Conservation (phyloP, 352 stramenopile species). For the Phytopythium vexans region DNA sequence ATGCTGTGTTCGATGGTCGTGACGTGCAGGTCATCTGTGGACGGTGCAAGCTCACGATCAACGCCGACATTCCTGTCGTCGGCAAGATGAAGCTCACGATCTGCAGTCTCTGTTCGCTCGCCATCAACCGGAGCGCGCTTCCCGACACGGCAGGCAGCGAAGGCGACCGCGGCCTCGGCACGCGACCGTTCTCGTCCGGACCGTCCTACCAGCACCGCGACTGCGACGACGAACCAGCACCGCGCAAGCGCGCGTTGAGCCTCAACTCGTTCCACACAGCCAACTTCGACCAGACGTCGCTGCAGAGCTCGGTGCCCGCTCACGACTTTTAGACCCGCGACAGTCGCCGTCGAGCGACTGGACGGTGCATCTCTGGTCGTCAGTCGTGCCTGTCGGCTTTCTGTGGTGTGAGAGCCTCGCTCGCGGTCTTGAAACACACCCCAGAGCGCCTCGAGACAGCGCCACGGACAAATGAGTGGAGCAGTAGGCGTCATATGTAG, state of each 20-base stretch:
- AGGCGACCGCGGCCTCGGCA: constrained; percentile 23
- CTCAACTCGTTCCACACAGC: constrained; percentile 79
- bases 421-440: no score
- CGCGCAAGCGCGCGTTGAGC: constrained; percentile 51
- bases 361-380: no score
- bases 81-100: constrained; percentile 87
- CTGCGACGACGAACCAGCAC: constrained; percentile 18
- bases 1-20: constrained; percentile 1
- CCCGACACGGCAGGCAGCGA: constrained; percentile 43
- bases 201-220: constrained; percentile 21
- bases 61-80: constrained; percentile 78
- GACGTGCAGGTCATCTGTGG: constrained; percentile 53
- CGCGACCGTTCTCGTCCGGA: constrained; percentile 46
- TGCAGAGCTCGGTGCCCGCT: constrained; percentile 38
- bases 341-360: not conserved
- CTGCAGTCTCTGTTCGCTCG: constrained; percentile 71
- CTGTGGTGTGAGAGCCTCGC: no score
- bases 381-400: no score
- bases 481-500: no score
- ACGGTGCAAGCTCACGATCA: constrained; percentile 69
- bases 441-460: no score
- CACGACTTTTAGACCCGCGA: constrained; percentile 52
- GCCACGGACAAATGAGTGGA: no score
- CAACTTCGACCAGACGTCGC: constrained; percentile 73
- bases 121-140: constrained; percentile 66